phyloP scores from a whole-genome alignment of 2,329 filamentous ascomycete species.

The Diaporthe ilicicola region DNA sequence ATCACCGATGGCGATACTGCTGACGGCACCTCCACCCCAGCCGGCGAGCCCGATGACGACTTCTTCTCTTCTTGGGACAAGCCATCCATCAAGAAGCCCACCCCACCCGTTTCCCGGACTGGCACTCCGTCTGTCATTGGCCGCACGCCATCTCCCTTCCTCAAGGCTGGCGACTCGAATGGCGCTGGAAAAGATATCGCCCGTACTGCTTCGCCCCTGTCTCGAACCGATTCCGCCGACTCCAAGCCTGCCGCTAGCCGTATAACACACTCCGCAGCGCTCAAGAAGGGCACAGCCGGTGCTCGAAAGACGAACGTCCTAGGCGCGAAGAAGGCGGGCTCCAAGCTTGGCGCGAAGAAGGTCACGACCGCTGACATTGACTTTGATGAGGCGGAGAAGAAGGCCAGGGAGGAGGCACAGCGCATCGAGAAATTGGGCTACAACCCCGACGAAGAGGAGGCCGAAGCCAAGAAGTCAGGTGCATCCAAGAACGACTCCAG shows the following conservation, averaged over 20 bases:
- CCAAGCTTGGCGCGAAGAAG: slow-evolving; percentile 94
- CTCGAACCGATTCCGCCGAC: slow-evolving; percentile 65
- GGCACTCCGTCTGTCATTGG: slow-evolving; percentile 83
- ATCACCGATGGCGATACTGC: slow-evolving; percentile 76
- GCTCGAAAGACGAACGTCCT: slow-evolving; percentile 87
- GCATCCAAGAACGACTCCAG: slow-evolving; percentile 61
- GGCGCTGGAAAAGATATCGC: slow-evolving; percentile 74
- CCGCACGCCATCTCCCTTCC: slow-evolving; percentile 88
- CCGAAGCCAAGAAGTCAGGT: slow-evolving; percentile 51
- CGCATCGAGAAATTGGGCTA: slow-evolving; percentile 95
- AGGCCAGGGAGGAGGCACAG: slow-evolving; percentile 96
- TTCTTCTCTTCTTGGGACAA: slow-evolving; percentile 99
- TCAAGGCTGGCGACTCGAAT: slow-evolving; percentile 74
- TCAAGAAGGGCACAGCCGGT: slow-evolving; percentile 77
- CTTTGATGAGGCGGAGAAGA: slow-evolving; percentile 97
- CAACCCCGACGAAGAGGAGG: slow-evolving; percentile 81
- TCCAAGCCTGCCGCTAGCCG: slow-evolving; percentile 68
- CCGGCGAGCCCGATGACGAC: slow-evolving; percentile 84
- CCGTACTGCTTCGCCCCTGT: slow-evolving; percentile 86
- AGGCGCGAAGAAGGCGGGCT: slow-evolving; percentile 80
- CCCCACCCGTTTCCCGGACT: slow-evolving; percentile 89
- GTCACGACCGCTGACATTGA: slow-evolving; percentile 82
- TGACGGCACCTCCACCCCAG: slow-evolving; percentile 78
- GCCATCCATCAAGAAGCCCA: slow-evolving; percentile 94
- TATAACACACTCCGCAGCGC: slow-evolving; percentile 79